Conservation (phyloP, 352 stramenopile species). For the Detonula confervacea region DNA sequence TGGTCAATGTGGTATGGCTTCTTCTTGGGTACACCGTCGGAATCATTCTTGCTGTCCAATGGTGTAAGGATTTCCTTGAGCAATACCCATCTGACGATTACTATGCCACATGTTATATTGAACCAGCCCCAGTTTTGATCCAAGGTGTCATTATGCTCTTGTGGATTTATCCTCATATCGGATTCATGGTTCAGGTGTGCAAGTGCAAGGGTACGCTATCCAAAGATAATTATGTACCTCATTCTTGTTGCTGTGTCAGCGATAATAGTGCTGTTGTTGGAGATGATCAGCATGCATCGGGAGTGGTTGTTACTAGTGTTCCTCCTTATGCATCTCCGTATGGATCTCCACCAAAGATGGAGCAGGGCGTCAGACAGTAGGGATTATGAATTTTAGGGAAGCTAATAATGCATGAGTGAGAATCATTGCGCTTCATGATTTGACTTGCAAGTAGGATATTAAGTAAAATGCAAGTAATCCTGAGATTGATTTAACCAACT, state of each 20-base stretch:
- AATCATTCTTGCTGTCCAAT: neutral
- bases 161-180: slow-evolving; percentile 12
- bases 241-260: neutral
- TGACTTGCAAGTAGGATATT: too few relatives aligned
- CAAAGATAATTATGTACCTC: neutral
- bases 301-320: neutral
- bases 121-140: neutral
- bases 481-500: too few relatives aligned
- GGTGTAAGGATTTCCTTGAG: neutral
- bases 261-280: neutral
- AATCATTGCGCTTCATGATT: too few relatives aligned
- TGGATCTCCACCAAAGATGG: neutral
- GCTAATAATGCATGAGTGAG: neutral
- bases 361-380: neutral
- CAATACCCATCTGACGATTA: neutral
- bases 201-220: neutral
- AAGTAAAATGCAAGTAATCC: too few relatives aligned
- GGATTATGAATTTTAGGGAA: neutral
- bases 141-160: neutral
- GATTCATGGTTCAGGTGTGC: slow-evolving; percentile 1
- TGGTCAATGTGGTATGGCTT: slow-evolving; percentile 19
- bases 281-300: neutral
- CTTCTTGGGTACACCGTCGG: slow-evolving; percentile 2
- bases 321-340: too few relatives aligned
- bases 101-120: neutral